These are phyloP conservation scores for Strombidium stylifer DNA, from an alignment of 73 alveolate species.

Conservation along the genomic window DNA sequence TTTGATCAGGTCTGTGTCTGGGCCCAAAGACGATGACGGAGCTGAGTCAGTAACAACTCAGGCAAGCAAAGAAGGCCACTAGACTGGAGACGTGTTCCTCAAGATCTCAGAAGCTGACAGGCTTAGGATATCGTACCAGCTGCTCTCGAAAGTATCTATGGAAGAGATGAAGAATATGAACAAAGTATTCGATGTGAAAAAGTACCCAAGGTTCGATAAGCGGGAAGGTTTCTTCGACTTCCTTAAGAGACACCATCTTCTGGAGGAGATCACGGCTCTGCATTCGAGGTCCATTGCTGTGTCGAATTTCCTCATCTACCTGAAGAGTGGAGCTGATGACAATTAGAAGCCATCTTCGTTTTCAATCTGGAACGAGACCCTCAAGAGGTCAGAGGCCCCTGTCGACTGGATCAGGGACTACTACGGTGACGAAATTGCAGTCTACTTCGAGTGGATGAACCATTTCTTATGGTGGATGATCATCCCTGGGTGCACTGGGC, in stretches of 20 bases:
- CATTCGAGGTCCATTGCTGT: slow-evolving; percentile 36
- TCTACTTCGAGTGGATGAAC: slow-evolving; percentile 75
- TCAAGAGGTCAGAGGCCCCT: slow-evolving; percentile 37
- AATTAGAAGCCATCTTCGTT: too few species aligned
- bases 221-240: slow-evolving; percentile 38
- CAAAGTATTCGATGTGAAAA: slow-evolving; percentile 2
- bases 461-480: slow-evolving; percentile 39
- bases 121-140: slow-evolving; percentile 18
- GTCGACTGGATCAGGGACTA: slow-evolving; percentile 58
- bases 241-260: slow-evolving; percentile 17
- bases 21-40: neutral
- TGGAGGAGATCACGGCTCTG: slow-evolving; percentile 46
- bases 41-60: too few species aligned
- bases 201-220: slow-evolving; percentile 14
- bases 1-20: neutral
- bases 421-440: slow-evolving; percentile 85
- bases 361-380: too few species aligned
- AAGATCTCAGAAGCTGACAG: slow-evolving; percentile 48
- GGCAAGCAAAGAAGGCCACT: neutral
- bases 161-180: slow-evolving; percentile 8
- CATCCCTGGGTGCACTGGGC: slow-evolving; percentile 38
- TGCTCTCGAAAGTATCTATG: slow-evolving; percentile 21
- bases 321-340: too few species aligned
- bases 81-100: neutral
- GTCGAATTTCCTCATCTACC: slow-evolving; percentile 1